A percentile compares a stretch with the other conserved stretches of the same genome.
Conservation (phyloP, 305 asterid genomes). For the Solanum aculeatissimum region DNA sequence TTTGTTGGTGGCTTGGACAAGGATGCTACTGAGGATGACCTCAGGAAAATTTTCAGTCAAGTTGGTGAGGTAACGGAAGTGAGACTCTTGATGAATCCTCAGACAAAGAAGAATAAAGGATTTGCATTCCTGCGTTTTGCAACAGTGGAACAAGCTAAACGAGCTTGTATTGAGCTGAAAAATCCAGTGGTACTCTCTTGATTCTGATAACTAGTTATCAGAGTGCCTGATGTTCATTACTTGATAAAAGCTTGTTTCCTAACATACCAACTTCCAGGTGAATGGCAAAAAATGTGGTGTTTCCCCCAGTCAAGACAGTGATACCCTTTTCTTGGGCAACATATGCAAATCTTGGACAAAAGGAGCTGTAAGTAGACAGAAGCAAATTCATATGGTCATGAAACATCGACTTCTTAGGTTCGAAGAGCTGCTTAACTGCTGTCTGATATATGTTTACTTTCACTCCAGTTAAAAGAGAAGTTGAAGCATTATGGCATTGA, state of each 20-base stretch:
- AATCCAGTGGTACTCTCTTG: conserved; percentile 76
- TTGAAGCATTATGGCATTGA: conserved; percentile 69
- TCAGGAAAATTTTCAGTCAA: conserved; percentile 70
- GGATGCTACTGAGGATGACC: conserved; percentile 94
- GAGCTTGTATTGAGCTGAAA: conserved; percentile 77
- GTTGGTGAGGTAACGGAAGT: conserved; percentile 94
- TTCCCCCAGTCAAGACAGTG: conserved; percentile 97
- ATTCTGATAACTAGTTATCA: conserved; percentile 19
- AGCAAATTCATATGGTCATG: conserved; percentile 1
- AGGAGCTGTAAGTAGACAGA: conserved; percentile 73
- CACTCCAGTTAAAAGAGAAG: conserved; percentile 82
- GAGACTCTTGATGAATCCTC: conserved; percentile 97
- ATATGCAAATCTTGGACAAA: conserved; percentile 93
- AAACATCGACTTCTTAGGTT: conserved; percentile 14
- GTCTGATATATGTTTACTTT: conserved; percentile 30
- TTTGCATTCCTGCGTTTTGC: conserved; percentile 98
- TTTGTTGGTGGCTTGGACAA: conserved; percentile 98
- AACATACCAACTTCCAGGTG: conserved; percentile 64
- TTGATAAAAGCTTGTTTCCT: conserved; percentile 19
- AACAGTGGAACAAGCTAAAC: conserved; percentile 86
- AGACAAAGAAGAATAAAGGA: conserved; percentile 94
- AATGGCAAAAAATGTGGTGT: conserved; percentile 98
- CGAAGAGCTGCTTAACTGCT: conserved; percentile 9
- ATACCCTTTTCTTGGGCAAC: conserved; percentile 92
- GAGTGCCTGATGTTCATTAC: conserved; percentile 14